Conservation (phyloP, 495 filamentous ascomycete species). For the Platismatia glauca region DNA sequence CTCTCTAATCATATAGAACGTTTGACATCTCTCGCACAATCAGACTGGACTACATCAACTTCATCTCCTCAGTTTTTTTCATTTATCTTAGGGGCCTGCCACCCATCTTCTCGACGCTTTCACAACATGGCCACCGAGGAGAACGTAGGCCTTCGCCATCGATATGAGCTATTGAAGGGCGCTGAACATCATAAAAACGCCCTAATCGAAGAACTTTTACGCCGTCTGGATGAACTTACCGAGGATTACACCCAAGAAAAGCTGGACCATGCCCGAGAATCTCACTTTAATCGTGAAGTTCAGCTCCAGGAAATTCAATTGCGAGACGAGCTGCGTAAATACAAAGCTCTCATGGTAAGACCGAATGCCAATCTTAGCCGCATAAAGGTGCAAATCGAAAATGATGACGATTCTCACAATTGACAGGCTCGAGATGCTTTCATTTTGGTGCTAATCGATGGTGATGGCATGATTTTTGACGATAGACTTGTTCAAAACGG, state of each 20-base stretch:
- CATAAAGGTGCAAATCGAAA: neutral
- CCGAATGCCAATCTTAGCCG: neutral
- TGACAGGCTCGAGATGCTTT: slow-evolving; percentile 65
- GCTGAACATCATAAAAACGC: slow-evolving; percentile 45
- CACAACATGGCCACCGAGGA: slow-evolving; percentile 19
- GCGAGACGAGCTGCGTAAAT: slow-evolving; percentile 42
- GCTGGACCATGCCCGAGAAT: slow-evolving; percentile 46
- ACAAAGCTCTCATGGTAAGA: slow-evolving; percentile 44
- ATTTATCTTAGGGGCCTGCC: neutral
- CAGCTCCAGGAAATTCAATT: slow-evolving; percentile 46
- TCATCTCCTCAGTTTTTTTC: neutral
- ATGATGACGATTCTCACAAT: neutral
- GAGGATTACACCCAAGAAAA: slow-evolving; percentile 40
- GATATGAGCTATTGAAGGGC: slow-evolving; percentile 40
- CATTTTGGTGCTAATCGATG: slow-evolving; percentile 66
- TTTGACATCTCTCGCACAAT: neutral
- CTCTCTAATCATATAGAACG: neutral
- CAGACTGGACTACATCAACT: neutral
- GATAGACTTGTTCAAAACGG: slow-evolving; percentile 56
- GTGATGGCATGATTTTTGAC: slow-evolving; percentile 68
- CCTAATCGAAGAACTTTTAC: slow-evolving; percentile 46
- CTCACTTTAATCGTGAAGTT: slow-evolving; percentile 47
- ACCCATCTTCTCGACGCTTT: neutral
- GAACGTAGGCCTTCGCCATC: slow-evolving; percentile 32
- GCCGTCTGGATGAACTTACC: slow-evolving; percentile 39